Base-by-base conservation (phyloP, 257 asterid species). In the Penstemon barbatus region DNA sequence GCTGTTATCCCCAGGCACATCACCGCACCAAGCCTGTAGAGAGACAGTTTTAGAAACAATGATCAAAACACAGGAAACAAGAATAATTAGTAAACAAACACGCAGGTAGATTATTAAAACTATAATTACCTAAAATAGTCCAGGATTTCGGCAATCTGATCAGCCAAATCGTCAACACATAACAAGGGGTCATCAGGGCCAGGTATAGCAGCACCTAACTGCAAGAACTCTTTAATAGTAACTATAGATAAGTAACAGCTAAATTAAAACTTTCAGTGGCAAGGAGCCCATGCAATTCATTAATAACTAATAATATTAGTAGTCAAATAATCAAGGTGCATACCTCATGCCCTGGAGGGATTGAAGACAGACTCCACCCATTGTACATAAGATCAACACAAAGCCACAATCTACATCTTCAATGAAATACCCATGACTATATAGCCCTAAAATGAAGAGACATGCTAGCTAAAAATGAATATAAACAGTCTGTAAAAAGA, bases 1-100 rank as follows among this genome's bases (percentile, higher is more conserved):
- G 99, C 95, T 51, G 93, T 91, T 11, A 91, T 96, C 8, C 99
- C 97, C 80, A 94, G 77, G 77, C 97, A 94, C 96, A 94, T 89
- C 54, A 94, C 97, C 3, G 90, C 76, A 79, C 97, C 95, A 65
- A 94, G 92, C 57, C 99, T 94, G 85, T 44, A 74, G 66, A 78
- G 70, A 65, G 65, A 61, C 50, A 70, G 49, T 53, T 1, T 25
- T 25, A 25, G 57, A 68, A 67, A 68, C 6, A 45, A 63, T 50
- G 52, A 43, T 65, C 12, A 49, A 43, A 54, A 57, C 12, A 57
- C 75, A 33, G 55, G 19, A 43, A 11, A 66, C n/a, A 15, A 10
- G 6, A 37, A 39, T 3, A 36, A n/a, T 45, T 6, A 9, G 15
- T 18, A 15, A 25, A 25, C 33, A 62, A 6, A 43, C 18, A 51